Evolutionary conservation across 768 basidiomycete genomes (phyloP).

Genomic region (Boletellus sp.): DNA sequence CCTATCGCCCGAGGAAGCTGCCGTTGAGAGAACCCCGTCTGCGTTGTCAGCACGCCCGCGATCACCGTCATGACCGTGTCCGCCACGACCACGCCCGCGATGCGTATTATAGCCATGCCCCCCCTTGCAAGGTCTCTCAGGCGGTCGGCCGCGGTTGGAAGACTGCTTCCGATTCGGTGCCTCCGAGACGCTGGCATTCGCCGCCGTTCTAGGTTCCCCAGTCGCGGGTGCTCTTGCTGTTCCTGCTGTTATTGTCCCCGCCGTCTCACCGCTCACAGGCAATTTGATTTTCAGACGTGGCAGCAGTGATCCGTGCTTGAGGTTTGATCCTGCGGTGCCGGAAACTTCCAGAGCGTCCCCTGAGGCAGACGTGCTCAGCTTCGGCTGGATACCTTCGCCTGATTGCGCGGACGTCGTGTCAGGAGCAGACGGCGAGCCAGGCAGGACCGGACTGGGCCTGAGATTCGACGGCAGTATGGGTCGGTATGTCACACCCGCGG

Average conservation of each 20-base stretch:
- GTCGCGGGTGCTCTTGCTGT: background rate
- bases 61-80: too few relatives aligned
- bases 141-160: background rate
- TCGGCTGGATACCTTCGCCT: background rate
- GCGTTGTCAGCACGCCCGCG: too few relatives aligned
- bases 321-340: background rate
- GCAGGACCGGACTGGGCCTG: background rate
- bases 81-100: too few relatives aligned
- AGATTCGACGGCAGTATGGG: conserved; percentile 16
- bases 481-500: background rate
- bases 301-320: background rate
- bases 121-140: background rate
- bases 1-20: background rate
- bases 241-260: too few relatives aligned
- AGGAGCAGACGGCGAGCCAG: background rate
- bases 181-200: background rate
- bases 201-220: background rate
- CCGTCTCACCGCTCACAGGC: background rate
- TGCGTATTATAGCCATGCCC: too few relatives aligned
- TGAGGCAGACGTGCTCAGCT: background rate
- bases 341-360: background rate
- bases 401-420: background rate
- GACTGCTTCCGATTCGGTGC: background rate
- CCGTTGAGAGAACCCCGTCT: too few relatives aligned
- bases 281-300: conserved; percentile 2